Evolutionary conservation across 1,284 basidiomycete species (phyloP).

Genomic region (Apiotrichum montevideense): DNA sequence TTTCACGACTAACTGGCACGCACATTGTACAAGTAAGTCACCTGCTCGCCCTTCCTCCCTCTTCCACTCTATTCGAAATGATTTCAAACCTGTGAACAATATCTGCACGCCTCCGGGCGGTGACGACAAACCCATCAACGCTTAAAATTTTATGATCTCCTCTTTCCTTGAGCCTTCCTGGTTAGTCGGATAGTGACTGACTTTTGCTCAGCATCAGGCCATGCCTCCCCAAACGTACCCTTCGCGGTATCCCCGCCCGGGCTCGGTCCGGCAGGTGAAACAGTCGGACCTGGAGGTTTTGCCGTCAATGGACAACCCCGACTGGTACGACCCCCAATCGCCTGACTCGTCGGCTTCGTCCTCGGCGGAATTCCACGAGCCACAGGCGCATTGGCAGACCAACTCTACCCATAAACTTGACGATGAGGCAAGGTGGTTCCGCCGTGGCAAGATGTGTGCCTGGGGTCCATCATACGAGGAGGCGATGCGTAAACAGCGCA

Average conservation of each 20-base stretch:
- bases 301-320: constrained; percentile 34
- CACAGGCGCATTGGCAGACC: constrained; percentile 20
- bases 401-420: constrained; percentile 45
- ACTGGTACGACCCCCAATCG: constrained; percentile 34
- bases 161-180: neutral
- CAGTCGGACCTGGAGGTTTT: constrained; percentile 33
- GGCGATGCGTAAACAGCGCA: constrained; percentile 22
- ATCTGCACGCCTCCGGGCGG: constrained; percentile 21
- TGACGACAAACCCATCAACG: constrained; percentile 25
- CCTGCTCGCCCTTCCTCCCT: neutral
- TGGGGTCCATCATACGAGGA: constrained; percentile 45
- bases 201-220: neutral
- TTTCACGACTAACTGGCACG: neutral
- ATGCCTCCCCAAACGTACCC: constrained; percentile 15
- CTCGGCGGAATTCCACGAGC: constrained; percentile 17
- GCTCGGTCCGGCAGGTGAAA: constrained; percentile 6
- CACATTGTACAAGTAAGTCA: constrained; percentile 6
- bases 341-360: constrained; percentile 22
- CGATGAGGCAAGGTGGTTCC: constrained; percentile 35
- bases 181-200: neutral
- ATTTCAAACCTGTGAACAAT: constrained; percentile 22
- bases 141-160: constrained; percentile 16
- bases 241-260: neutral
- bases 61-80: constrained; percentile 2
- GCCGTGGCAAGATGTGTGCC: constrained; percentile 43